Percentiles rank a stretch among this genome's conserved stretches.
These are phyloP conservation scores for Camptophora hylomeconis DNA, from an alignment of 2,329 filamentous ascomycete species.

Conservation along the genomic window DNA sequence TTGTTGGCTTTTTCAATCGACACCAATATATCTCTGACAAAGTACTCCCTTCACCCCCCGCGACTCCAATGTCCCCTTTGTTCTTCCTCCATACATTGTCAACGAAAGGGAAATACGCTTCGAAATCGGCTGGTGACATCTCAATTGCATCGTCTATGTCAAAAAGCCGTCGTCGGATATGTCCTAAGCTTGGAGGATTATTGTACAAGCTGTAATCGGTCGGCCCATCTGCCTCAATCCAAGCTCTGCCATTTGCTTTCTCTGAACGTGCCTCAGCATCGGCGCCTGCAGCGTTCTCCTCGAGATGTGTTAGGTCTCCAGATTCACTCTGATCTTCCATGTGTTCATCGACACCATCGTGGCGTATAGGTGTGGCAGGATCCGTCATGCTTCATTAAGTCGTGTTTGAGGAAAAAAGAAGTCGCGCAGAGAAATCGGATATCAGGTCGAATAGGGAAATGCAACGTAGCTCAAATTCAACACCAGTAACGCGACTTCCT, in stretches of 20 bases:
- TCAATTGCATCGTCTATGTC: conserved; percentile 34
- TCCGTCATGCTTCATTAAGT: too few relatives aligned
- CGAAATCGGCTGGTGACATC: conserved; percentile 32
- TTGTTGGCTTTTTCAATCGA: conserved; percentile 27
- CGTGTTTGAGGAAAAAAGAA: too few relatives aligned
- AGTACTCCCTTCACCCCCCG: conserved; percentile 24
- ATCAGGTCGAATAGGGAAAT: too few relatives aligned
- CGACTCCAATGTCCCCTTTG: conserved; percentile 4
- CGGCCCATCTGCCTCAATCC: conserved; percentile 7
- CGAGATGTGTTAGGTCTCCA: too few relatives aligned
- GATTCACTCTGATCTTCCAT: conserved; percentile 9
- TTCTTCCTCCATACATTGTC: conserved; percentile 39
- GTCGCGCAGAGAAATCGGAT: too few relatives aligned
- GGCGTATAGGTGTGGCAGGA: too few relatives aligned
- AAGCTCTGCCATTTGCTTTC: conserved; percentile 8
- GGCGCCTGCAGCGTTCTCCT: conserved; percentile 8
- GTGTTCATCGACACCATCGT: too few relatives aligned
- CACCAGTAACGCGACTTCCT: too few relatives aligned
- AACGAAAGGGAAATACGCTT: conserved; percentile 35
- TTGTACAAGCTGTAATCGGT: conserved; percentile 23
- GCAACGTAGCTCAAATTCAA: too few relatives aligned
- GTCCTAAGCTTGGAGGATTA: conserved; percentile 30
- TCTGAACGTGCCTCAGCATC: conserved; percentile 5
- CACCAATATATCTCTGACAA: conserved; percentile 36
- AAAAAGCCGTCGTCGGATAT: conserved; percentile 31